Percentiles rank a stretch among this genome's conserved stretches.
phyloP scores from a whole-genome alignment of 1,139 yeast species.

The Lodderomyces jiufengensis region DNA sequence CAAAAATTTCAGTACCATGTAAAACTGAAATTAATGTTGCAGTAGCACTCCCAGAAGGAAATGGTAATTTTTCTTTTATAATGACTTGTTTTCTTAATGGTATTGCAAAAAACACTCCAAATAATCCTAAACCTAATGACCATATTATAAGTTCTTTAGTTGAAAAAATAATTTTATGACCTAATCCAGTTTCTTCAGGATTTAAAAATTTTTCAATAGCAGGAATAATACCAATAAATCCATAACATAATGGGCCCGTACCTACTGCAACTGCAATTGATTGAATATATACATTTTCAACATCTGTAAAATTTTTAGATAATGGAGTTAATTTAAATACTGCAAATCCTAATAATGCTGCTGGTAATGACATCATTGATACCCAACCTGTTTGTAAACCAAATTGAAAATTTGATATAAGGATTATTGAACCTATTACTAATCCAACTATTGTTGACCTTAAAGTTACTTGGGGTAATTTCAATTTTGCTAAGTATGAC shows the following conservation, averaged over 20 bases:
- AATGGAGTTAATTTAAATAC: constrained; percentile 59
- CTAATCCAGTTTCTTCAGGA: constrained; percentile 70
- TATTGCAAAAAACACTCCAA: constrained; percentile 94
- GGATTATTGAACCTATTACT: constrained; percentile 72
- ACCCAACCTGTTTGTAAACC: constrained; percentile 99
- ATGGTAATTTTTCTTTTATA: constrained; percentile 77
- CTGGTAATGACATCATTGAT: constrained; percentile 98
- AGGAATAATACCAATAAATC: constrained; percentile 93
- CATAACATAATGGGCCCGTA: constrained; percentile 94
- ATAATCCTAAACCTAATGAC: constrained; percentile 84
- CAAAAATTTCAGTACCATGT: constrained; percentile 61
- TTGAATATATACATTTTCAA: constrained; percentile 88
- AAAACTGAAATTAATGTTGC: constrained; percentile 88
- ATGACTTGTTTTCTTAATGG: constrained; percentile 84
- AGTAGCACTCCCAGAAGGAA: constrained; percentile 95
- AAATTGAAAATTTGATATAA: constrained; percentile 88
- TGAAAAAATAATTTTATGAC: constrained; percentile 35
- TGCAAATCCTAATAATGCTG: constrained; percentile 85
- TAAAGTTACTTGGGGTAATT: constrained; percentile 60
- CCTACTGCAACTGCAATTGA: constrained; percentile 96
- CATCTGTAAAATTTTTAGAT: constrained; percentile 65
- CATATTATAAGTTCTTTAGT: constrained; percentile 62
- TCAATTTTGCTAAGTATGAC: constrained; percentile 26
- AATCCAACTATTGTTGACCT: constrained; percentile 74
- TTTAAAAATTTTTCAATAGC: constrained; percentile 88